phyloP scores from a whole-genome alignment of 768 basidiomycete genomes.

The Leccinum boreale region DNA sequence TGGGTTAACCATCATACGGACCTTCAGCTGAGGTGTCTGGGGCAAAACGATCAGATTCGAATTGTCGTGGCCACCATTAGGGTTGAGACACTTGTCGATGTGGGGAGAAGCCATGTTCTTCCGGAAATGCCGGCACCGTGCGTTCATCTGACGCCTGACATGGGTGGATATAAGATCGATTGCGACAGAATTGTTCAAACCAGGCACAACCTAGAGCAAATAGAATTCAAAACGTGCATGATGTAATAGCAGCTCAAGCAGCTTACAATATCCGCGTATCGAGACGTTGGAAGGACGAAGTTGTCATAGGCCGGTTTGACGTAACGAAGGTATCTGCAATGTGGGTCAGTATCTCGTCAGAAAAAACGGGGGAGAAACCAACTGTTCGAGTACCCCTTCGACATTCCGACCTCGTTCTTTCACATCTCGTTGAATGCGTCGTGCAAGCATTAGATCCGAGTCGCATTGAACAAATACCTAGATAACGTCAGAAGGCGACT shows the following conservation, averaged over 20 bases:
- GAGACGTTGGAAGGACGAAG: conserved; percentile 85
- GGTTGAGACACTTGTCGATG: conserved; percentile 33
- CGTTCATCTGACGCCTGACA: conserved; percentile 77
- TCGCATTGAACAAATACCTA: conserved; percentile 91
- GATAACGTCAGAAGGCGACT: neutral
- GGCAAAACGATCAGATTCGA: conserved; percentile 64
- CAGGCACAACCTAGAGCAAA: conserved; percentile 85
- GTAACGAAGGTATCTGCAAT: conserved; percentile 80
- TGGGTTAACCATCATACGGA: conserved; percentile 29
- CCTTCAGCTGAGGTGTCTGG: conserved; percentile 78
- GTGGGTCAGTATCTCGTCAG: conserved; percentile 1
- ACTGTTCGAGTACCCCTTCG: conserved; percentile 89
- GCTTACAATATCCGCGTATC: conserved; percentile 83
- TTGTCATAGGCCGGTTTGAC: conserved; percentile 96
- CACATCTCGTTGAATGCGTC: conserved; percentile 84
- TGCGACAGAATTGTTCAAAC: conserved; percentile 82
- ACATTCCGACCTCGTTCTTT: conserved; percentile 84
- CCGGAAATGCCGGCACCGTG: conserved; percentile 71
- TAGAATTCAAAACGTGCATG: neutral
- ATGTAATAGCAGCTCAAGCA: neutral
- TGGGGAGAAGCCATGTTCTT: conserved; percentile 61
- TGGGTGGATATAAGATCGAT: conserved; percentile 94
- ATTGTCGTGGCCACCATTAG: conserved; percentile 41
- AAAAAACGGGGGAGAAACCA: conserved; percentile 16
- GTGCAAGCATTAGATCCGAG: conserved; percentile 95